Conservation (phyloP, 1,284 basidiomycete genomes). For the Bondarzewia mesenterica region DNA sequence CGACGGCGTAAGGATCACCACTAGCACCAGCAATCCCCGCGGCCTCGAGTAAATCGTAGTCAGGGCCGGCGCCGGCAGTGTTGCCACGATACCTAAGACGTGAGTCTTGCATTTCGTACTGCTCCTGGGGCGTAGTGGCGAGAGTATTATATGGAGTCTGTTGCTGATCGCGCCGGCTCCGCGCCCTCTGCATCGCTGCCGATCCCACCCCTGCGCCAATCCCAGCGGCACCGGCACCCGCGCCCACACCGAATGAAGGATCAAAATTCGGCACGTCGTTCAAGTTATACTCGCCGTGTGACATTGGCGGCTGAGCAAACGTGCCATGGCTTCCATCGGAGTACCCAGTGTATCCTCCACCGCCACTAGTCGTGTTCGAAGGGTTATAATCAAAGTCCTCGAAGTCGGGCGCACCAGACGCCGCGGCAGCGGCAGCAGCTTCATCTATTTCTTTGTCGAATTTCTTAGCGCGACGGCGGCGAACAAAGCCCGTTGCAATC, state of each 20-base stretch:
- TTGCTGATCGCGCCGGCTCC: constrained; percentile 15
- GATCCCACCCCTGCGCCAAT: constrained; percentile 21
- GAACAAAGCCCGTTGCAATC: constrained; percentile 44
- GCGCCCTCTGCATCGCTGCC: constrained; percentile 20
- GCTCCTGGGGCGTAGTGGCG: constrained; percentile 8
- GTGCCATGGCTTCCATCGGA: constrained; percentile 61
- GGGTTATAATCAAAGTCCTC: constrained; percentile 40
- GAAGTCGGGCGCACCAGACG: constrained; percentile 38
- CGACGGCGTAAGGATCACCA: constrained; percentile 14
- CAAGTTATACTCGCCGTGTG: constrained; percentile 36
- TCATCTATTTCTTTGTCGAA: constrained; percentile 66
- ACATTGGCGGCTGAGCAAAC: constrained; percentile 41
- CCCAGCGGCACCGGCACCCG: constrained; percentile 17
- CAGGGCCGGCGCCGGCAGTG: constrained; percentile 2
- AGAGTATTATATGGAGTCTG: constrained; percentile 26
- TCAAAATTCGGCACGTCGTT: constrained; percentile 35
- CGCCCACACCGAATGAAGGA: constrained; percentile 22
- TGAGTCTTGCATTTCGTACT: constrained; percentile 14
- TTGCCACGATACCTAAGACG: constrained; percentile 5
- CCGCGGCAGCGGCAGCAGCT: constrained; percentile 32
- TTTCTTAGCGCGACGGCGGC: constrained; percentile 51
- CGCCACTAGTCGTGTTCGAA: constrained; percentile 19
- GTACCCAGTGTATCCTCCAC: constrained; percentile 28
- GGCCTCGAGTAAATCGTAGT: constrained; percentile 21
- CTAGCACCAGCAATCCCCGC: constrained; percentile 8